Percentiles rank a stretch among this genome's conserved stretches.
Conservation (phyloP, 352 stramenopile genomes). For the Paralagenidium karlingii region DNA sequence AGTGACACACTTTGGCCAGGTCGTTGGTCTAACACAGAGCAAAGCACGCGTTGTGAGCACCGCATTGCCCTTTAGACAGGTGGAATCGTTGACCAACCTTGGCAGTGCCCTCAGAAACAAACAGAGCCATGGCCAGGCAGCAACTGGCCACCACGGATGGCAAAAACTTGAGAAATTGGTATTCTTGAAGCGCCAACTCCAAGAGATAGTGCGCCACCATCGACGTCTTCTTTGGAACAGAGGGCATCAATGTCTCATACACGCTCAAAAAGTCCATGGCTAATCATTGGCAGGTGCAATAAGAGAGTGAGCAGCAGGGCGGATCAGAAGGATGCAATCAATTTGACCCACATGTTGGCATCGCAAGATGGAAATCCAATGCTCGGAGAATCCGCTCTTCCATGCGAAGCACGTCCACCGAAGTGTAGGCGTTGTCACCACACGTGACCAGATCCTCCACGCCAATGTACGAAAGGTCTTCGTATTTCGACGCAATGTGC, state of each 20-base stretch:
- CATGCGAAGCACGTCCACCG: constrained; percentile 82
- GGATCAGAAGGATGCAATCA: constrained; percentile 1
- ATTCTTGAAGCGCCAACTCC: constrained; percentile 80
- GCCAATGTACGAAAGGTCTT: constrained; percentile 88
- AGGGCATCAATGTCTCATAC: constrained; percentile 78
- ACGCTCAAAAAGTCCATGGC: constrained; percentile 85
- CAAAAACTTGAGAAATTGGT: constrained; percentile 76
- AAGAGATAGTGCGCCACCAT: constrained; percentile 83
- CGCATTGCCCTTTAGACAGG: background rate
- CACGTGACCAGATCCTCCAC: constrained; percentile 87
- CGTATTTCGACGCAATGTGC: constrained; percentile 84
- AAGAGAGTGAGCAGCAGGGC: background rate
- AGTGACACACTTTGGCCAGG: constrained; percentile 64
- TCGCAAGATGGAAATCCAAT: constrained; percentile 85
- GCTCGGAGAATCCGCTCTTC: constrained; percentile 86
- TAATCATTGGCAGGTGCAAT: constrained; percentile 6
- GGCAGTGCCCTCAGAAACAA: constrained; percentile 63
- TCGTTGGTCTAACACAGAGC: constrained; percentile 61
- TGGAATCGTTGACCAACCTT: constrained; percentile 26
- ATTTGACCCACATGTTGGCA: constrained; percentile 52
- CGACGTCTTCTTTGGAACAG: constrained; percentile 72
- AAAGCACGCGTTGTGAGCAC: background rate
- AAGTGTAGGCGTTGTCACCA: constrained; percentile 85
- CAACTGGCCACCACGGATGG: constrained; percentile 77
- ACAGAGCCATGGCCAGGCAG: constrained; percentile 79